phyloP scores from a whole-genome alignment of 495 filamentous ascomycete genomes.

The Gamarada debralockiae region DNA sequence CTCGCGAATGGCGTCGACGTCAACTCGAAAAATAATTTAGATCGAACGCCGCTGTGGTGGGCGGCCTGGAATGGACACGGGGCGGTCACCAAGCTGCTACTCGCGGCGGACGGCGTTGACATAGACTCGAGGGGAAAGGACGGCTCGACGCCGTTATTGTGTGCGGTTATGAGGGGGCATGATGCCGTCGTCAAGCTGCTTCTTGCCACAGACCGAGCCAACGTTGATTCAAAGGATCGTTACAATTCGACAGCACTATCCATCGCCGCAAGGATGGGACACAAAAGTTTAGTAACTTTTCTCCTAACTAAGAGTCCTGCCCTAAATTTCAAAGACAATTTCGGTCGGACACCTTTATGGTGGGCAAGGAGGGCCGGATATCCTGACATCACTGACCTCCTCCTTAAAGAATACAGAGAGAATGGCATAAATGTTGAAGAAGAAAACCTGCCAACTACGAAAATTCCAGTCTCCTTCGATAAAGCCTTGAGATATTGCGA shows the following conservation, averaged over 20 bases:
- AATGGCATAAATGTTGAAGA: constrained; percentile 7
- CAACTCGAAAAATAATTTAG: neutral
- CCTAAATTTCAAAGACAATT: constrained; percentile 9
- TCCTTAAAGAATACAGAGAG: constrained; percentile 14
- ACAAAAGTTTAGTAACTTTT: constrained; percentile 2
- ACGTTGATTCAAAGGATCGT: constrained; percentile 9
- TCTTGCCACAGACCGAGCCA: neutral
- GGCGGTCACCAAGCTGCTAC: neutral
- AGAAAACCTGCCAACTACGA: constrained; percentile 3
- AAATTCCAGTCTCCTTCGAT: constrained; percentile 1
- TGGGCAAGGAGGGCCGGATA: constrained; percentile 9
- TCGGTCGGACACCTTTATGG: constrained; percentile 12
- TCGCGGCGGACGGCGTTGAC: neutral
- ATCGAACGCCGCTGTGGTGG: neutral
- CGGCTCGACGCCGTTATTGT: neutral
- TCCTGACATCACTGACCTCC: constrained; percentile 3
- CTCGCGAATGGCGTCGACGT: neutral
- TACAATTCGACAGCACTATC: constrained; percentile 15
- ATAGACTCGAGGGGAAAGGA: too few relatives aligned
- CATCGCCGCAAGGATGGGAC: constrained; percentile 10
- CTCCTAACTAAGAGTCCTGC: constrained; percentile 6
- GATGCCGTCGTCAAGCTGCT: too few relatives aligned
- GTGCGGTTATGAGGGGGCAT: neutral
- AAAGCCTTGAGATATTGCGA: constrained; percentile 7
- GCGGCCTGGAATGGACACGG: neutral